Conservation (phyloP, 2,329 filamentous ascomycete genomes). For the Tolypocladium amazonense region DNA sequence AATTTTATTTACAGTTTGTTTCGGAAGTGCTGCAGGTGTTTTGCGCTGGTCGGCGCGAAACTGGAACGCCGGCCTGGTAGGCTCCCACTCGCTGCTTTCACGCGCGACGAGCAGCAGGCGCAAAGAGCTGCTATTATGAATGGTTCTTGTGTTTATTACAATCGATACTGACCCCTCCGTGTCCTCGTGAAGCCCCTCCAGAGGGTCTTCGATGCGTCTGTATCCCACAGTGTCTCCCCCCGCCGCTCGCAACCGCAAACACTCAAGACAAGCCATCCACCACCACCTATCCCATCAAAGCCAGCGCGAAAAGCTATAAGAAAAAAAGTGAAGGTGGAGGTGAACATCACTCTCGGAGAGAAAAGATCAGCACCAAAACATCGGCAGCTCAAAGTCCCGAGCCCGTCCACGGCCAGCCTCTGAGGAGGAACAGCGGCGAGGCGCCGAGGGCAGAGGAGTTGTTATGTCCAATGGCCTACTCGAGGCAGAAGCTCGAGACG, state of each 20-base stretch:
- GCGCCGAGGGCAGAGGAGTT: not conserved
- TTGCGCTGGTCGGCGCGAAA: not conserved
- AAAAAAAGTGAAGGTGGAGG: not conserved
- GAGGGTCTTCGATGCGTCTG: not conserved
- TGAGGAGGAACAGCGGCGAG: not conserved
- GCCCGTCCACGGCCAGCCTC: not conserved
- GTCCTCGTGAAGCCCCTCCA: not conserved
- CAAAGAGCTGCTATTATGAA: not conserved
- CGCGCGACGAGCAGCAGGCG: not conserved
- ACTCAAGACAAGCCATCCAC: not conserved
- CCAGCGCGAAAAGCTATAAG: not conserved
- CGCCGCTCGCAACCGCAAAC: not conserved
- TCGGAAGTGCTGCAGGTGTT: not conserved
- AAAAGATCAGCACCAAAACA: not conserved
- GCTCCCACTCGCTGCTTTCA: no score
- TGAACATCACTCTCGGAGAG: not conserved
- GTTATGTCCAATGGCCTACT: not conserved
- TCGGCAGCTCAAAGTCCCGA: conserved; percentile 1
- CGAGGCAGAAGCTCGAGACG: conserved; percentile 2
- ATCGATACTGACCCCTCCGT: conserved; percentile 1
- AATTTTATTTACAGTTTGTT: no score
- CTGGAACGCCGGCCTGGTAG: no score
- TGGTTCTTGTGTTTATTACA: conserved; percentile 3
- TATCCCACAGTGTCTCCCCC: not conserved
- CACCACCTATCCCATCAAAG: not conserved